Base-by-base conservation (phyloP, 208 protist species). In the Acanthamoeba rhysodes region DNA sequence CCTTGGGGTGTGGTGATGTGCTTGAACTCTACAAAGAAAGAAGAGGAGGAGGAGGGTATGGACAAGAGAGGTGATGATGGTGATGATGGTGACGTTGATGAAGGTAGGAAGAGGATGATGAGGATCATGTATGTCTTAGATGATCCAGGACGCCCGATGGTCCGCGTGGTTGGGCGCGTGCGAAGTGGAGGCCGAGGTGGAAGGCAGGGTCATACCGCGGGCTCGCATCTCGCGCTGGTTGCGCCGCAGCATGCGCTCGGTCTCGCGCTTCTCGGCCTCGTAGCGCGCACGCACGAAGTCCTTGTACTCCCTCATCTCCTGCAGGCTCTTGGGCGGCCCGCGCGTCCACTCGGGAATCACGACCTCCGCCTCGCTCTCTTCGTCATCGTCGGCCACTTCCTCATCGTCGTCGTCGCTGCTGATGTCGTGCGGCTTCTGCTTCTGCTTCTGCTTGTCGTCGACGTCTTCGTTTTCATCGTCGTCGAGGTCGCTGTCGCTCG, bases 241-340 rank as follows among this genome's bases (percentile, higher is more conserved):
- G 45, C 45, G 68, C 24, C 32, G 68, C 22, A 76, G 68, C 16
- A 34, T 24, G 68, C 68, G 68, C 68, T 76, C 68, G 68, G 68
- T 76, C 22, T 16, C 29, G 32, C 27, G 68, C 68, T 76, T 76
- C 68, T 76, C 68, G 68, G 68, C 10, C 68, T 29, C 32, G 68
- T 76, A 76, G 68, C 68, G 68, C 68, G 32, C 27, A 1, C 68
- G 68, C 10, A 76, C 68, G n/a, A 76, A 76, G 22, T 76, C 68
- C 68, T 76, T 76, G 68, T 76, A 76, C 68, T 76, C 68, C 24
- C 12, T 24, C 68, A 76, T 76, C 68, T 76, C 68, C 32, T 76
- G 7, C 68, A 76, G 68, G 68, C 68, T 76, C 32, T n/a, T 29
- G 32, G 68, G 68, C 16, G 68, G 68, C 1, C 68, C 68, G 5